These are phyloP conservation scores for Kurtzmaniella fragi DNA, from an alignment of 805 yeast species.

Conservation along the genomic window DNA sequence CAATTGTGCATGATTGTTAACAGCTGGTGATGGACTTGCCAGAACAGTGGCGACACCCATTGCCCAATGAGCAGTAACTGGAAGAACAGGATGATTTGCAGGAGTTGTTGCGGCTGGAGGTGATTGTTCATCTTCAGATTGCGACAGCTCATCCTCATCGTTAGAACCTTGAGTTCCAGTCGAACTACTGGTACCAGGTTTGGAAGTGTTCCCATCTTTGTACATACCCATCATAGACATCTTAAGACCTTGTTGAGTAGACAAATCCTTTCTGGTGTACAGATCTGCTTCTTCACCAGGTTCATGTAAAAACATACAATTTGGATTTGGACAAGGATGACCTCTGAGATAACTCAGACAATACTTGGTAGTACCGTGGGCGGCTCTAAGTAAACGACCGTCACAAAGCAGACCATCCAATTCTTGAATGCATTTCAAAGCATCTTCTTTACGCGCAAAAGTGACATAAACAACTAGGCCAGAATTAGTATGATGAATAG, in stretches of 20 bases:
- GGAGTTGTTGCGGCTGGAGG: slow-evolving; percentile 8
- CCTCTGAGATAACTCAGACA: slow-evolving; percentile 95
- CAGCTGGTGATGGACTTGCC: slow-evolving; percentile 34
- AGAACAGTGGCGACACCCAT: slow-evolving; percentile 18
- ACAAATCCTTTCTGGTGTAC: slow-evolving; percentile 82
- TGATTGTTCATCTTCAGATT: slow-evolving; percentile 3
- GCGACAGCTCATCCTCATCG: slow-evolving; percentile 8
- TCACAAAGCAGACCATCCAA: slow-evolving; percentile 92
- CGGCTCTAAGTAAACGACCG: slow-evolving; percentile 86
- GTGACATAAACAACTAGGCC: slow-evolving; percentile 97
- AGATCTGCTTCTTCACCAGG: slow-evolving; percentile 99
- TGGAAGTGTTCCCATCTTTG: slow-evolving; percentile 12
- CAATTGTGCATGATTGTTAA: slow-evolving; percentile 27
- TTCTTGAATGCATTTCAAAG: slow-evolving; percentile 86
- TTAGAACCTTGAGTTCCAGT: slow-evolving; percentile 13
- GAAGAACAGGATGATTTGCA: slow-evolving; percentile 47
- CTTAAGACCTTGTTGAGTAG: slow-evolving; percentile 66
- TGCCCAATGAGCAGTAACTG: slow-evolving; percentile 70
- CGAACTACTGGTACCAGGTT: slow-evolving; percentile 5
- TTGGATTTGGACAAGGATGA: slow-evolving; percentile 95
- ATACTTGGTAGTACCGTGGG: slow-evolving; percentile 97
- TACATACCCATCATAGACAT: slow-evolving; percentile 43
- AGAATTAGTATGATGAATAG: slow-evolving; percentile 45
- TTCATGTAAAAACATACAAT: slow-evolving; percentile 97
- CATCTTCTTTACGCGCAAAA: slow-evolving; percentile 89